Percentiles rank a stretch among this genome's conserved stretches.
Conservation (phyloP, 106 monocot species). For the Agapanthus africanus region DNA sequence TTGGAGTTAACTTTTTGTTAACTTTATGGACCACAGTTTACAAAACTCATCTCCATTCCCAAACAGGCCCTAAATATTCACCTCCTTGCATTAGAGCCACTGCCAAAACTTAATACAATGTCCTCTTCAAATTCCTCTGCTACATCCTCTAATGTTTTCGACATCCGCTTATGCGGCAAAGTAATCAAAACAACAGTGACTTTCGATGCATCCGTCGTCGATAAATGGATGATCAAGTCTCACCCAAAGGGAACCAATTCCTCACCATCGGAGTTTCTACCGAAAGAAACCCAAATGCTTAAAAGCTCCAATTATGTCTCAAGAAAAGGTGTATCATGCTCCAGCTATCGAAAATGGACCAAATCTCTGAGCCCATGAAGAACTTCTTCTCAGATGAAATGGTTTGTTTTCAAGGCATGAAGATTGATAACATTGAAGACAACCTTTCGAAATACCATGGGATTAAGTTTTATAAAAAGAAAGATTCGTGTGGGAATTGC, state of each 20-base stretch:
- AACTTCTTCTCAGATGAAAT: neutral
- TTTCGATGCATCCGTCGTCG: neutral
- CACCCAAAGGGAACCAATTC: neutral
- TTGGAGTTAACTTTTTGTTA: no score
- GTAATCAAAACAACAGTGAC: neutral
- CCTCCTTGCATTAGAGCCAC: no score
- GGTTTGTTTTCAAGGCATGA: neutral
- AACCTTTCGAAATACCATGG: neutral
- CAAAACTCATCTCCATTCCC: no score
- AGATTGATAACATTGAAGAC: neutral
- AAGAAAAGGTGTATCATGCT: neutral
- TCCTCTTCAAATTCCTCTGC: no score
- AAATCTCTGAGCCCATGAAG: neutral
- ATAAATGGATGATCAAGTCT: neutral
- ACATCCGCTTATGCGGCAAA: neutral
- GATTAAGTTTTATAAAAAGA: neutral
- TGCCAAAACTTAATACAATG: no score
- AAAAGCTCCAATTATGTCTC: neutral
- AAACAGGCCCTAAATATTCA: no score
- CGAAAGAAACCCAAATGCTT: neutral
- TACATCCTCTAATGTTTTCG: no score
- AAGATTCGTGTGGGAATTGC: neutral
- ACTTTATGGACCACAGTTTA: no score
- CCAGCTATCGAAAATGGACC: neutral
- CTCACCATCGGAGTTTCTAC: neutral